Evolutionary conservation across 805 yeast genomes (phyloP).

Genomic region (Kregervanrija pseudodelftensis): DNA sequence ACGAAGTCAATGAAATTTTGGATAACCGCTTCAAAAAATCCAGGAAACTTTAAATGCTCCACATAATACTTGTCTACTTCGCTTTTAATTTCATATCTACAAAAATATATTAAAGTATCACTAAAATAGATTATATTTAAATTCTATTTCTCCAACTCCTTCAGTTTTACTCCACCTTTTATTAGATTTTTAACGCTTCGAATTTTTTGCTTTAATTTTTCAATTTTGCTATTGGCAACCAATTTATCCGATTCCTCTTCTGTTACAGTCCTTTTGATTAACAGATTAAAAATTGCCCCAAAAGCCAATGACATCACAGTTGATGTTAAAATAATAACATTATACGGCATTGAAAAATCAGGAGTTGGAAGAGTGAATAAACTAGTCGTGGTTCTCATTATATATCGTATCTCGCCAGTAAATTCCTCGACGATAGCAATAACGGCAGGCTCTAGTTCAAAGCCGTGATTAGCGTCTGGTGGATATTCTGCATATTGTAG

Average conservation of each 20-base stretch:
- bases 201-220: constrained; percentile 8
- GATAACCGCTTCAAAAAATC: constrained; percentile 3
- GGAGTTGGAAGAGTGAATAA: constrained; percentile 89
- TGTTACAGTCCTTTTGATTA: constrained; percentile 67
- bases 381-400: constrained; percentile 77
- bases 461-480: constrained; percentile 99
- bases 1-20: constrained; percentile 6
- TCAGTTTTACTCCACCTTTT: too few species aligned
- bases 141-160: neutral
- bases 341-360: constrained; percentile 97
- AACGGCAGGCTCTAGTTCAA: constrained; percentile 88
- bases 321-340: constrained; percentile 88
- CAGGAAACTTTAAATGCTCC: too few species aligned
- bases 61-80: too few species aligned
- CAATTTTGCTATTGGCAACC: constrained; percentile 13
- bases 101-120: too few species aligned
- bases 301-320: constrained; percentile 90
- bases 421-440: constrained; percentile 42
- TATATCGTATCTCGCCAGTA: constrained; percentile 29
- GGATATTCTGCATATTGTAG: constrained; percentile 87
- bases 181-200: neutral
- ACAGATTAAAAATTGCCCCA: constrained; percentile 75
- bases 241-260: constrained; percentile 56
- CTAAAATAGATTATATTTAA: neutral
- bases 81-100: too few species aligned